These are phyloP conservation scores for Serendipita vermifera DNA, from an alignment of 768 basidiomycete genomes.

Conservation along the genomic window DNA sequence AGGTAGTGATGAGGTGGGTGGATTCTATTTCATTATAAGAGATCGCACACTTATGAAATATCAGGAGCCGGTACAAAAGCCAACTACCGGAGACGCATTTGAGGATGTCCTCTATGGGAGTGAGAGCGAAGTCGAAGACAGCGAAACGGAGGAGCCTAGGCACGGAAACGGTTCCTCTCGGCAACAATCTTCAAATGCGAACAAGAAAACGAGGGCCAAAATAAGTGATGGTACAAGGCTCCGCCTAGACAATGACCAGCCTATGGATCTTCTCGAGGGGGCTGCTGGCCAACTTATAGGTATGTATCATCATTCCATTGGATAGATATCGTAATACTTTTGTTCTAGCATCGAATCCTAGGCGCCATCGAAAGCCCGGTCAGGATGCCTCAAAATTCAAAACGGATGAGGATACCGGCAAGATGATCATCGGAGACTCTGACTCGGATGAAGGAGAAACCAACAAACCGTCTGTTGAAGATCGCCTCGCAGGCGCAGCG, in stretches of 20 bases:
- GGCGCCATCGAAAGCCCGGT: conserved; percentile 60
- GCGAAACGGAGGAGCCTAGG: conserved; percentile 42
- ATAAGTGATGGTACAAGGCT: conserved; percentile 46
- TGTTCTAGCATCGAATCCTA: conserved; percentile 30
- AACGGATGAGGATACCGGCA: conserved; percentile 69
- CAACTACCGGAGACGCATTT: conserved; percentile 71
- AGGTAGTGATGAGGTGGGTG: conserved; percentile 33
- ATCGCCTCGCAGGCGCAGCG: conserved; percentile 55
- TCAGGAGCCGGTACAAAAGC: conserved; percentile 36
- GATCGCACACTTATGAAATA: background rate
- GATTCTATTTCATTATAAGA: conserved; percentile 9
- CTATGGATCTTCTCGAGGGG: conserved; percentile 86
- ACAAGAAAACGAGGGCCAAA: no score
- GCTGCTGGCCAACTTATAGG: conserved; percentile 57
- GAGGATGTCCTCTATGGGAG: conserved; percentile 96
- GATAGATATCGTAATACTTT: background rate
- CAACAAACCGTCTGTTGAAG: conserved; percentile 24
- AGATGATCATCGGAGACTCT: conserved; percentile 59
- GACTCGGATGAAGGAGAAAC: conserved; percentile 36
- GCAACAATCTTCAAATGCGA: conserved; percentile 25
- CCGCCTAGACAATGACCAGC: conserved; percentile 79
- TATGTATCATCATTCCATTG: conserved; percentile 26
- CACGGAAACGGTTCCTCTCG: conserved; percentile 21
- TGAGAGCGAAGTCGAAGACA: conserved; percentile 76
- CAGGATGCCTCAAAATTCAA: conserved; percentile 81